Percentiles rank a stretch among this genome's conserved stretches.
Conservation (phyloP, 192 early-diverging fungal genomes). For the Backusella westeae region DNA sequence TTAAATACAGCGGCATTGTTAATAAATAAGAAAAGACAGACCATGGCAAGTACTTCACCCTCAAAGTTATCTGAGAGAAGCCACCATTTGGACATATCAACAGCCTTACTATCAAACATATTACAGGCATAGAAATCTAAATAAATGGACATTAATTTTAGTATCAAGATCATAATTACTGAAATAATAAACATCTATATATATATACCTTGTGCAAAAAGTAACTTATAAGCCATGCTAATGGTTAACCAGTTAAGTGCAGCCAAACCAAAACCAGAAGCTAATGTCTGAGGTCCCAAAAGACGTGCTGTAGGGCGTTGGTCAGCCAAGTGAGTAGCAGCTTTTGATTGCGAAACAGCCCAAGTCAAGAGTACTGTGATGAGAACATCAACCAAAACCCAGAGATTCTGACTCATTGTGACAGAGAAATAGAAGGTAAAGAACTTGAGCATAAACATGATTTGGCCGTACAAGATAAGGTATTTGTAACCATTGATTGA, state of each 20-base stretch:
- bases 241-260: constrained; percentile 64
- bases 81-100: constrained; percentile 71
- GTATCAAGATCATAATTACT: not conserved
- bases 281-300: constrained; percentile 66
- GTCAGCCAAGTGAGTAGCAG: constrained; percentile 47
- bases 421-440: constrained; percentile 66
- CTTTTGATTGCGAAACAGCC: constrained; percentile 58
- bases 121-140: constrained; percentile 59
- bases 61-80: constrained; percentile 74
- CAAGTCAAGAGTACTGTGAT: constrained; percentile 60
- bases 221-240: constrained; percentile 42
- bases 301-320: constrained; percentile 69
- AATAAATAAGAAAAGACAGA: constrained; percentile 66
- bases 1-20: constrained; percentile 65
- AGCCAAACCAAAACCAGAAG: constrained; percentile 60
- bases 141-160: not conserved
- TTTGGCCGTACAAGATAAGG: constrained; percentile 60
- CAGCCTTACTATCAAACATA: constrained; percentile 60
- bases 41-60: constrained; percentile 46
- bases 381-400: constrained; percentile 69
- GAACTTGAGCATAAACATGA: constrained; percentile 60
- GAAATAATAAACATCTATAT: not conserved
- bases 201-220: constrained; percentile 47
- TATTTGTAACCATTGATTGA: constrained; percentile 70
- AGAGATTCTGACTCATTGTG: constrained; percentile 55